These are phyloP conservation scores for Kodamaea kakaduensis DNA, from an alignment of 805 yeast species.

Conservation along the genomic window DNA sequence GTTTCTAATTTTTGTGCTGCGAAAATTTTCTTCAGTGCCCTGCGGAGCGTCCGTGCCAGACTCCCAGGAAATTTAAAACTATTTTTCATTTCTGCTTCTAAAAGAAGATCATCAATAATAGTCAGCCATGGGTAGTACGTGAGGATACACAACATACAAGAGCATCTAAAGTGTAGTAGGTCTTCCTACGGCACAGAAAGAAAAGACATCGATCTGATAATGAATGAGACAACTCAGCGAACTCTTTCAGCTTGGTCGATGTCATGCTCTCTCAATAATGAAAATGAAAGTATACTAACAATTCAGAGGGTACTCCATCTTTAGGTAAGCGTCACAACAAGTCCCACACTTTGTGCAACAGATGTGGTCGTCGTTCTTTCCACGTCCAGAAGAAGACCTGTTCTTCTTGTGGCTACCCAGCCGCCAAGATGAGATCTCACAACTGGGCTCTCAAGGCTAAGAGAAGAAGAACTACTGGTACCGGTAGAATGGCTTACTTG, in stretches of 20 bases:
- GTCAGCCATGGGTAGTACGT: slow-evolving; percentile 75
- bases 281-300: slow-evolving; percentile 26
- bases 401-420: slow-evolving; percentile 99
- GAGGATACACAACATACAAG: slow-evolving; percentile 17
- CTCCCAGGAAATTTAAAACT: slow-evolving; percentile 9
- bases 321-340: slow-evolving; percentile 99
- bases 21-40: slow-evolving; percentile 15
- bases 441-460: slow-evolving; percentile 99
- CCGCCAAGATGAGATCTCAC: slow-evolving; percentile 97
- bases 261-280: no score
- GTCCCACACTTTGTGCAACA: slow-evolving; percentile 98
- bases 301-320: slow-evolving; percentile 96
- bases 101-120: slow-evolving; percentile 23
- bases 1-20: not conserved
- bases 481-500: slow-evolving; percentile 99
- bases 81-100: slow-evolving; percentile 15
- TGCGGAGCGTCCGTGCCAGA: slow-evolving; percentile 6
- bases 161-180: no score
- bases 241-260: no score
- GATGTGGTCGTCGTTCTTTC: slow-evolving; percentile 99
- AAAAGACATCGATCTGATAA: no score
- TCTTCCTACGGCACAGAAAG: no score
- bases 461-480: slow-evolving; percentile 99
- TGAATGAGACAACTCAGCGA: no score
- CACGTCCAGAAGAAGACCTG: slow-evolving; percentile 99